Base-by-base conservation (phyloP, 208 protist genomes). In the Leishmania aethiopica region DNA sequence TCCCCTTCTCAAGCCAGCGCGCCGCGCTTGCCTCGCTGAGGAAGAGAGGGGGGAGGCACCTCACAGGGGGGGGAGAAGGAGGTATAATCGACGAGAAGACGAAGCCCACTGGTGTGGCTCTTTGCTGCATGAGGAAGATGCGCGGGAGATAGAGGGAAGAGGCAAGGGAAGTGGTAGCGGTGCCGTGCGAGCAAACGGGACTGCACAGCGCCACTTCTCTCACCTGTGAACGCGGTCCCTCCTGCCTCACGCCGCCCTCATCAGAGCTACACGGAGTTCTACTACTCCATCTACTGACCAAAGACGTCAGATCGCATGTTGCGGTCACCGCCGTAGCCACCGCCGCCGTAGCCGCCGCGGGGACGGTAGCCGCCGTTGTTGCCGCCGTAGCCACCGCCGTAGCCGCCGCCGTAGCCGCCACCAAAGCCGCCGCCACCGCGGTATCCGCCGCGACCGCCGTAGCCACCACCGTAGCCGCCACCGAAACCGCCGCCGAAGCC, bases 291-390 rank as follows among this genome's bases (percentile, higher is more conserved):
- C 55, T 83, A 83, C 76, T 90, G 86, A 47, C 87, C 89, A 71
- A 95, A 95, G 81, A 95, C 87, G 57, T 86, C 84, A 70, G 80
- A 81, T 75, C 85, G 85, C 79, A 86, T 86, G 80, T 81, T 85
- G 17, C 79, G 67, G 66, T 82, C 69, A 62, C 73, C 72, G 59
- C 75, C 75, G 37, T 67, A 78, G 75, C 53, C 75, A 45, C 76
- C 71, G 51, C 75, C 75, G 10, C 85, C 77, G 77, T 81, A 76
- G 78, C 66, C 76, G 76, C 82, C 73, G 60, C 78, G 59, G 67
- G 77, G 78, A 40, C 74, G 76, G 67, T 73, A 75, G 57, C 80
- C 69, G 70, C 86, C 79, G 67, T 67, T 77, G 79, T 84, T 78
- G 84, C 86, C 81, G 72, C 84, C 83, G 62, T 69, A 67, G 77